Percentiles rank a stretch among this genome's conserved stretches.
phyloP scores from a whole-genome alignment of 257 asterid genomes.

The Salvia hispanica region DNA sequence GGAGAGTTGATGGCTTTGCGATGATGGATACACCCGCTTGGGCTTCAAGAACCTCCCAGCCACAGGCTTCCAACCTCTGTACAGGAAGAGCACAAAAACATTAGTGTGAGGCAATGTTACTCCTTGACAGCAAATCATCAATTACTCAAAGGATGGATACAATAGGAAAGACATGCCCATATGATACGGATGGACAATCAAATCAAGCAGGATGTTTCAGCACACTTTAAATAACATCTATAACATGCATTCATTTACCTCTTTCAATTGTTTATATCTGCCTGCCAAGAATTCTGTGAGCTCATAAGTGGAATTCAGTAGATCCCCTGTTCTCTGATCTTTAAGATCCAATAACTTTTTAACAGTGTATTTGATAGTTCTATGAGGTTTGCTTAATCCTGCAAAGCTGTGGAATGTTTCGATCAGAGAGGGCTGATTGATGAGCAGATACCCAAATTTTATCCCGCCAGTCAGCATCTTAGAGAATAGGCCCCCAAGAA shows the following conservation, averaged over 20 bases:
- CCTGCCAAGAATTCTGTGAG: conserved; percentile 25
- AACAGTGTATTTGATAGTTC: conserved; percentile 70
- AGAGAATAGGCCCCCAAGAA: conserved; percentile 81
- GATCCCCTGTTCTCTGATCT: conserved; percentile 56
- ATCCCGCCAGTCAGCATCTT: conserved; percentile 91
- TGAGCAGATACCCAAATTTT: conserved; percentile 69
- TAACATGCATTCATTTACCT: conserved; percentile 46
- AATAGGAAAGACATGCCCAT: neutral
- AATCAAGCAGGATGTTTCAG: neutral
- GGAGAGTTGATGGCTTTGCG: conserved; percentile 75
- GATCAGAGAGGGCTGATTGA: conserved; percentile 62
- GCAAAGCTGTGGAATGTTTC: conserved; percentile 78
- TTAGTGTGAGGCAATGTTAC: neutral
- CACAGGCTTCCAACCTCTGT: conserved; percentile 71
- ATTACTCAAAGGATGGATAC: neutral
- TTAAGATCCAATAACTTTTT: conserved; percentile 75
- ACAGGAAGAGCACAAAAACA: neutral
- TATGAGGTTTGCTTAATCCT: conserved; percentile 84
- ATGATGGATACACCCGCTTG: conserved; percentile 73
- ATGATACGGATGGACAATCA: no score
- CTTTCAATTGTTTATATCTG: conserved; percentile 73
- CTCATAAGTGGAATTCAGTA: conserved; percentile 35
- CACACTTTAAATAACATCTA: neutral
- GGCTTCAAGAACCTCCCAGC: conserved; percentile 91
- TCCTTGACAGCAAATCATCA: neutral